Evolutionary conservation across 306 rosid species (phyloP), one percentile per base, ranked within the genome.

Genomic region (Trichosanthes truncata): DNA sequence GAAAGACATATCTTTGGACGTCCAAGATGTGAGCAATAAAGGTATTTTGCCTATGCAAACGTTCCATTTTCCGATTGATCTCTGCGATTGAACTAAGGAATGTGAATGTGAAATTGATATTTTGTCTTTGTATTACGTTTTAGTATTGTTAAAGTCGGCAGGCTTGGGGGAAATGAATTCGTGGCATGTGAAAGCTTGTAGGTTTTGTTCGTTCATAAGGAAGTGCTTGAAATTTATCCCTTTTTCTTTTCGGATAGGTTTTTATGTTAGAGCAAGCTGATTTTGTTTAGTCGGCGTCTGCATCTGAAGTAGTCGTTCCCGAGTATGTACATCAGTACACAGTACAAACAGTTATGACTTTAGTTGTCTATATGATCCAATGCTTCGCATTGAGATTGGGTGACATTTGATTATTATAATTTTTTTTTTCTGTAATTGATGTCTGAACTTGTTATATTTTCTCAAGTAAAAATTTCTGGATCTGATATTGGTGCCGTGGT

Each of bases 1-100:
- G 43, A 80, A 68, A 41, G 52, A 36, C 2, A 11, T 14, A 6
- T 36, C 45, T 68, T 3, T 80, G 25, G 40, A 68, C 25, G 81
- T 65, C 5, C 80, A 79, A 7, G 78, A 60, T 36, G 78, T 76
- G 48, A 71, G 62, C 46, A 62, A 76, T 1, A 76, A 86, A 83
- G 87, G 89, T 86, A 69, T 7, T 35, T 36, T 29, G 20, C 20
- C 2, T 5, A 53, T 36, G 18, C 46, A 3, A 35, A 67, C 15
- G 11, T 18, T 41, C 21, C 33, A 11, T 35, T 46, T 38, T 17
- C 31, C 9, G 43, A 20, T 35, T 45, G 67, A 5, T 78, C 63
- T 63, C 52, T 38, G 56, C 49, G 3, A 51, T 75, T 9, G 8
- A 43, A 29, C n/a, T 66, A n/a, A 6, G 12, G 20, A 52, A 21